Base-by-base conservation (phyloP, 768 basidiomycete genomes). In the Kwoniella newhampshirensis region DNA sequence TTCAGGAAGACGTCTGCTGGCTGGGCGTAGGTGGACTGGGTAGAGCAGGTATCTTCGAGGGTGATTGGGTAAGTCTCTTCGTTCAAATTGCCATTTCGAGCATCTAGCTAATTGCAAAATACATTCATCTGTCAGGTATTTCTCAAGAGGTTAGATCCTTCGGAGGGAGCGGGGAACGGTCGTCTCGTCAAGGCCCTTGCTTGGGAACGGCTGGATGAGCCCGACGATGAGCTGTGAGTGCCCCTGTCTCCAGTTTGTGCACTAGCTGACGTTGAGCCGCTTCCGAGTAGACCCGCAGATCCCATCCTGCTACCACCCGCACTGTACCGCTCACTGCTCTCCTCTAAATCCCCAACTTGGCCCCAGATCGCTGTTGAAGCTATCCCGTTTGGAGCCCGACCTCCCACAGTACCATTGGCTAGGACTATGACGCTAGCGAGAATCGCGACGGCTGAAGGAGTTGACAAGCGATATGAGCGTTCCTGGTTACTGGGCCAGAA, bases 31-130 rank as follows among this genome's bases (percentile, higher is more conserved):
- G 59, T n/a, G 73, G 71, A 1, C 39, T 76, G 9, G 75, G 73
- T 4, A 35, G 71, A 54, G 67, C 73, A 20, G 75, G 75, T 2
- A 68, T 76, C 13, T 76, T 76, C 39, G 70, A 70, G 26, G 71
- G 71, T 0, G 75, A 76, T 52, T 76, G 73, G 73, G 75, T 76
- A 25, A 30, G 66, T 66, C 20, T 45, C 4, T 7, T 15, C n/a
- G 13, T 48, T 13, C n/a, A n/a, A n/a, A n/a, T n/a, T n/a, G n/a
- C n/a, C n/a, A n/a, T n/a, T n/a, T n/a, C n/a, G n/a, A n/a, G n/a
- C n/a, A n/a, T n/a, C n/a, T n/a, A n/a, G 36, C n/a, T n/a, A n/a
- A n/a, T n/a, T n/a, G n/a, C 44, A 17, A 11, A 55, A n/a, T n/a
- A n/a, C n/a, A n/a, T 32, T 13, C 32, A 13, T 6, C 32, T 32